Conservation (phyloP, 2,329 filamentous ascomycete genomes). For the Ilyonectria destructans region DNA sequence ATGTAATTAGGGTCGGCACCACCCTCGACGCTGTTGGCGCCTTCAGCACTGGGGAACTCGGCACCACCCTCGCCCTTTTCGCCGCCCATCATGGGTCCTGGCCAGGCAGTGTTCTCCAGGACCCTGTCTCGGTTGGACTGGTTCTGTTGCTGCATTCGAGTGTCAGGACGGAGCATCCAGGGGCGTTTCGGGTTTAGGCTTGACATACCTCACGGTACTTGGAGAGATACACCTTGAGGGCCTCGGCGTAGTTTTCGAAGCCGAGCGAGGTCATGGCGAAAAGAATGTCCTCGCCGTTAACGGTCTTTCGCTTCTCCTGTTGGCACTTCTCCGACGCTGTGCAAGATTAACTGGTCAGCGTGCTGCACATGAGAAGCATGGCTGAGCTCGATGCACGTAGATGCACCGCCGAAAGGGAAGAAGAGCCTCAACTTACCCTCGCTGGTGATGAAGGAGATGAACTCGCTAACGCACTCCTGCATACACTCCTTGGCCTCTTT, state of each 20-base stretch:
- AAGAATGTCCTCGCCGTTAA: slow-evolving; percentile 98
- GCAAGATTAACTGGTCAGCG: slow-evolving; percentile 38
- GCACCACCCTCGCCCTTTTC: slow-evolving; percentile 53
- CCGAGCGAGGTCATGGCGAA: slow-evolving; percentile 99
- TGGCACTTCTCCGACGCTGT: slow-evolving; percentile 98
- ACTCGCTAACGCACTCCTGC: slow-evolving; percentile 99
- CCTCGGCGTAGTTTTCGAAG: slow-evolving; percentile 99
- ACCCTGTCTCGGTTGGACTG: slow-evolving; percentile 60
- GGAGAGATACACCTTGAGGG: slow-evolving; percentile 96
- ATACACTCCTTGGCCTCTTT: slow-evolving; percentile 99
- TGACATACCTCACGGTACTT: slow-evolving; percentile 94
- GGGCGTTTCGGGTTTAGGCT: neutral
- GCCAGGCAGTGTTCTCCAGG: slow-evolving; percentile 55
- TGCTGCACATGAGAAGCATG: slow-evolving; percentile 40
- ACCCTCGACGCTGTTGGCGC: slow-evolving; percentile 58
- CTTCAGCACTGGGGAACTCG: slow-evolving; percentile 63
- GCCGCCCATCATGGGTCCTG: slow-evolving; percentile 51
- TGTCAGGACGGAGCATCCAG: slow-evolving; percentile 27
- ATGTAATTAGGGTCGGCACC: slow-evolving; percentile 64
- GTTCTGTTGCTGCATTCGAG: slow-evolving; percentile 57
- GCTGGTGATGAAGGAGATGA: slow-evolving; percentile 99
- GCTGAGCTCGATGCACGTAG: slow-evolving; percentile 28
- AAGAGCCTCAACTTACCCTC: slow-evolving; percentile 79
- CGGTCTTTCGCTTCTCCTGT: slow-evolving; percentile 99
- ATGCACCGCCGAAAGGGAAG: slow-evolving; percentile 27